Base-by-base conservation (phyloP, 1,139 yeast genomes). In the Kurtzmaniella quercitrusa region DNA sequence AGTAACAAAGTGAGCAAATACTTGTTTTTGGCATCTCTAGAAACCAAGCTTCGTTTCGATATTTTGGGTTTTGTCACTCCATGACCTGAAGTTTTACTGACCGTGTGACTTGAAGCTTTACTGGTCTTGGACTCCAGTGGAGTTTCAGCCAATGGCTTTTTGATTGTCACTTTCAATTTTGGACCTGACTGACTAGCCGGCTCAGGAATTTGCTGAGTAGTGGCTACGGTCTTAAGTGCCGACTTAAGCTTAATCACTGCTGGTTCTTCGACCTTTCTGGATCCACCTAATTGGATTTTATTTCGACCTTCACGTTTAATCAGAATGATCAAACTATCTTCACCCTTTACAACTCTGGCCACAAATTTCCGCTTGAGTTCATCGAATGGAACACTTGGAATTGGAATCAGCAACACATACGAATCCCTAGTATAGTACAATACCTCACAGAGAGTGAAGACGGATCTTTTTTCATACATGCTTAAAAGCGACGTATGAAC, bases 371-470 rank as follows among this genome's bases (percentile, higher is more conserved):
- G 82, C 46, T 68, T 68, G 41, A 72, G 56, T 48, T 82, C 83
- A 43, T 78, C 73, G 14, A 67, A 51, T 12, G 74, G 68, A 25
- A 72, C 66, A 53, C 69, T 66, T 3, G 96, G 97, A 15, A 82
- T 66, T 1, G 82, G 77, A 16, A 90, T 65, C 10, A 68, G 75
- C 1, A 89, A 87, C 17, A 77, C 58, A 40, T 82, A 76, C 3
- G 80, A 70, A 51, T 85, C 84, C 31, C 69, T 63, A n/a, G 89
- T 79, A 37, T 77, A 77, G 55, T 79, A 87, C 36, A 93, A 63
- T 6, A 91, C 74, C 42, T 80, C 79, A 46, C 87, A 71, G 2
- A 87, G 59, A 46, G 81, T 86, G 51, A 87, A 82, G 14, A 93
- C 57, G 36, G 75, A 65, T 48, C 93, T 73, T 49, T 84, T 79